phyloP scores from a whole-genome alignment of 345 rosid species.

The Hypericum perforatum region DNA sequence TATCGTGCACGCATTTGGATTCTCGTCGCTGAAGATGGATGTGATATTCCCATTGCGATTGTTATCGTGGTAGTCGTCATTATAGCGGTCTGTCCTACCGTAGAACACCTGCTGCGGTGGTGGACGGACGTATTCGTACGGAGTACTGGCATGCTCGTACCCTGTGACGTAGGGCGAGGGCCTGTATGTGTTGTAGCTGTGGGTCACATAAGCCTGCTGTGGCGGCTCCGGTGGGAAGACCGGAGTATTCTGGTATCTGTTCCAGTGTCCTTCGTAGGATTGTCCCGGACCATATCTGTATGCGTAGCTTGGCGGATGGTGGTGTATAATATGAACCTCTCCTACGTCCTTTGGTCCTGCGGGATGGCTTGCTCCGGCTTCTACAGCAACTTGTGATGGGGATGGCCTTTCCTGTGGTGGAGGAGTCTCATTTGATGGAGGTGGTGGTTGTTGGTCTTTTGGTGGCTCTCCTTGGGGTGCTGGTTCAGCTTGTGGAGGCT shows the following conservation, averaged over 20 bases:
- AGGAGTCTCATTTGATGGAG: slow-evolving; percentile 14
- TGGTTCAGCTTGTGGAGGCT: slow-evolving; percentile 33
- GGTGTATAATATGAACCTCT: slow-evolving; percentile 39
- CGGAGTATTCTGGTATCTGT: slow-evolving; percentile 20
- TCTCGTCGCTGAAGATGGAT: slow-evolving; percentile 65
- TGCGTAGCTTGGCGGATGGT: slow-evolving; percentile 35
- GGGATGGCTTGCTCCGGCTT: slow-evolving; percentile 25
- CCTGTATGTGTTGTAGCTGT: slow-evolving; percentile 50
- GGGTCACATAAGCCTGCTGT: slow-evolving; percentile 31
- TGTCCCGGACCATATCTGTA: slow-evolving; percentile 28
- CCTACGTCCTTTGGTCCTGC: slow-evolving; percentile 35
- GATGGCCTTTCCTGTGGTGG: background rate
- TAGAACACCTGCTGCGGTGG: slow-evolving; percentile 22
- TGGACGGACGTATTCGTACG: background rate
- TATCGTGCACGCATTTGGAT: slow-evolving; percentile 53
- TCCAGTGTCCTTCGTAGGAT: slow-evolving; percentile 19
- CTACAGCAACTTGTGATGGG: background rate
- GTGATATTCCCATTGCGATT: slow-evolving; percentile 36
- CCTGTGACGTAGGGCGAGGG: slow-evolving; percentile 48
- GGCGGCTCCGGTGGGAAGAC: slow-evolving; percentile 20
- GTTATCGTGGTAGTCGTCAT: slow-evolving; percentile 24
- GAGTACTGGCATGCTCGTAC: slow-evolving; percentile 28
- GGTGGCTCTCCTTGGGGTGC: slow-evolving; percentile 22
- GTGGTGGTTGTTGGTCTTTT: slow-evolving; percentile 21
- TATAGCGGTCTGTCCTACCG: slow-evolving; percentile 32